Base-by-base conservation (phyloP, 2,329 filamentous ascomycete species). In the Didymella arachidicola region DNA sequence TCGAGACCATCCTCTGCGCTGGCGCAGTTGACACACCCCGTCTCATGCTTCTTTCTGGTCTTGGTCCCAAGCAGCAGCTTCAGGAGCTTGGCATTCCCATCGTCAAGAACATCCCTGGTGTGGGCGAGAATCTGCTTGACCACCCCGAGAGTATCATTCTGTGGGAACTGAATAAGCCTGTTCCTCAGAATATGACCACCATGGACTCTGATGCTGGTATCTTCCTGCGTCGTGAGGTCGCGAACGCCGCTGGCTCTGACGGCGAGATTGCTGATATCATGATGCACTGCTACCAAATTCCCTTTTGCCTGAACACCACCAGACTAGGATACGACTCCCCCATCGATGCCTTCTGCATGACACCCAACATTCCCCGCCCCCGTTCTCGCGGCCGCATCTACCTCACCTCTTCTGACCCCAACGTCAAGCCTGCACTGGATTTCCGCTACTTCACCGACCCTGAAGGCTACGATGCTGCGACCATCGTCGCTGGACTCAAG, bases 281-380 rank as follows among this genome's bases (percentile, higher is more conserved):
- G 93, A 95, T 95, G 90, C 92, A 96, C 81, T 96, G 92, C 85
- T 96, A 96, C 82, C 93, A 96, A 79, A 96, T 96, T 67, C 92
- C 92, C 53, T 96, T 96, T 80, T 91, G 89, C 62, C 86, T 93
- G 67, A 96, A 96, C 84, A 97, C 92, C 1, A 81, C 84, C 54
- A 88, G 91, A 39, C 84, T 97, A 11, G 92, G 92, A 66, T 96
- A 89, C 76, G 86, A 88, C 69, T 81, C 81, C 39, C 86, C 86
- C 47, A 81, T 89, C 60, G 89, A 93, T 70, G 92, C 91, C 51
- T 96, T 96, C 82, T 95, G 92, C 85, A 95, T 95, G 89, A 95
- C 92, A 16, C 92, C 92, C 71, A 95, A 96, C 81, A 95, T 96
- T 70, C 91, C 91, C 32, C 90, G 92, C 25, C 89, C 92, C 27